Evolutionary conservation across 2,329 filamentous ascomycete species (phyloP).

Genomic region (Gremmenia infestans): DNA sequence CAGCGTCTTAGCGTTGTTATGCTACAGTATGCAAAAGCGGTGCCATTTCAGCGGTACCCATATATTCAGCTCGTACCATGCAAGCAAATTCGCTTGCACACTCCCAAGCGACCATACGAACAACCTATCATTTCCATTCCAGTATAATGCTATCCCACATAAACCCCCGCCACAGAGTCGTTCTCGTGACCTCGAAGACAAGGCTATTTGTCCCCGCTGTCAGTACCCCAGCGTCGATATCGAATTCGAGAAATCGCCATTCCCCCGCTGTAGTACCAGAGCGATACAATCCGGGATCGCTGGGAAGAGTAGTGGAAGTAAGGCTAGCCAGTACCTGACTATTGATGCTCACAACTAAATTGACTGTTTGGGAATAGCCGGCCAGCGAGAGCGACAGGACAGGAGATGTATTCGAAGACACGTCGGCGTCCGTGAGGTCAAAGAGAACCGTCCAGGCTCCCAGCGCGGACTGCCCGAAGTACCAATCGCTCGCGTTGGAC

Average conservation of each 20-base stretch:
- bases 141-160: slow-evolving; percentile 39
- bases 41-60: too few relatives aligned
- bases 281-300: slow-evolving; percentile 39
- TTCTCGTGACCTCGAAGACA: slow-evolving; percentile 34
- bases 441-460: slow-evolving; percentile 14
- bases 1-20: too few relatives aligned
- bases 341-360: slow-evolving; percentile 35
- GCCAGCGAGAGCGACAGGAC: slow-evolving; percentile 12
- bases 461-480: slow-evolving; percentile 37
- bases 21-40: too few relatives aligned
- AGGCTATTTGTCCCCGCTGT: slow-evolving; percentile 34
- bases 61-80: too few relatives aligned
- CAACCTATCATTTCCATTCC: slow-evolving; percentile 23
- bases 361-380: slow-evolving; percentile 26
- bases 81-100: too few relatives aligned
- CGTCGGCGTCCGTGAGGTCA: neutral
- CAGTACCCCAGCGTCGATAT: slow-evolving; percentile 29
- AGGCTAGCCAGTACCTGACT: slow-evolving; percentile 33
- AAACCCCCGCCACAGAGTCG: slow-evolving; percentile 35
- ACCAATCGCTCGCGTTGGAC: slow-evolving; percentile 41
- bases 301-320: slow-evolving; percentile 30
- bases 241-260: slow-evolving; percentile 38
- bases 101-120: too few relatives aligned
- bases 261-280: slow-evolving; percentile 38
- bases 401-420: neutral